These are phyloP conservation scores for Moesziomyces parantarcticus DNA, from an alignment of 1,284 basidiomycete genomes.

Conservation along the genomic window DNA sequence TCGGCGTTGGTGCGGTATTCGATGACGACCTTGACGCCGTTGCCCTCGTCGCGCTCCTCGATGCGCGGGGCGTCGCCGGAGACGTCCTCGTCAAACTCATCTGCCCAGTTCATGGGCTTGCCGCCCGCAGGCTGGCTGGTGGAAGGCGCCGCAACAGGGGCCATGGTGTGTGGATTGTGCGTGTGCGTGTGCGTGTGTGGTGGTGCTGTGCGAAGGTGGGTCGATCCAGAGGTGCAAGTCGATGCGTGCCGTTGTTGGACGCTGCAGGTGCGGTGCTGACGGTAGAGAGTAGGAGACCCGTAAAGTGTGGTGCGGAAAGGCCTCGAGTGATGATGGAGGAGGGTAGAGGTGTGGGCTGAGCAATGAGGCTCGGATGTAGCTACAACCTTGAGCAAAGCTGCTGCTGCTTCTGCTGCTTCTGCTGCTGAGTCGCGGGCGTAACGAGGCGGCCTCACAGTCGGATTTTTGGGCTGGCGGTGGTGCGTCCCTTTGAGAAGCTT, in stretches of 20 bases:
- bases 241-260: no score
- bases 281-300: background rate
- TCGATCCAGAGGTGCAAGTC: no score
- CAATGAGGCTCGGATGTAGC: conserved; percentile 8
- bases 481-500: no score
- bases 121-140: conserved; percentile 41
- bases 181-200: background rate
- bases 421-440: no score
- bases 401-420: no score
- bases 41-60: conserved; percentile 80
- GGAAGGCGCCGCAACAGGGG: conserved; percentile 46
- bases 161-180: conserved; percentile 19
- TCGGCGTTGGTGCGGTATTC: conserved; percentile 89
- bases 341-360: conserved; percentile 7
- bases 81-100: conserved; percentile 63
- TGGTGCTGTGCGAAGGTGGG: background rate
- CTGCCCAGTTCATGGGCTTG: conserved; percentile 66
- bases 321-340: conserved; percentile 15
- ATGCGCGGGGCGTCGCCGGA: conserved; percentile 44
- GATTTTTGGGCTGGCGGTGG: no score
- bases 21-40: conserved; percentile 85
- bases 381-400: no score
- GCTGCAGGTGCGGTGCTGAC: no score
- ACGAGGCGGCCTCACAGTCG: no score
- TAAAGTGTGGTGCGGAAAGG: conserved; percentile 1